phyloP scores from a whole-genome alignment of 2,329 filamentous ascomycete species.

The Botrytis medusae region DNA sequence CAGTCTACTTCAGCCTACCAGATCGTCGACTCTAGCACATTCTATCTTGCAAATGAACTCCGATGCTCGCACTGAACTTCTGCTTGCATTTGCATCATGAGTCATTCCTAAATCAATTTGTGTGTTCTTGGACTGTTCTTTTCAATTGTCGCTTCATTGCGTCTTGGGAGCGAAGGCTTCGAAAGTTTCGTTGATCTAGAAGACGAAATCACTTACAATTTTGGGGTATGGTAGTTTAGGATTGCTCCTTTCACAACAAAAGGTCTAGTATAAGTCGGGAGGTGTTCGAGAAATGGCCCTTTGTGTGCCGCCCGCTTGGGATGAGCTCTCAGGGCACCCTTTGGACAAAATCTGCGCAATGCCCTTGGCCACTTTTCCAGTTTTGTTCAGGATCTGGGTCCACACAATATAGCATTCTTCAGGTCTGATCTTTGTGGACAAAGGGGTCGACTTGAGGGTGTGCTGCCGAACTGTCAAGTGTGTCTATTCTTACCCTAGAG shows the following conservation, averaged over 20 bases:
- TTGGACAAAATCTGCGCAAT: neutral
- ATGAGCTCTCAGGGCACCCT: neutral
- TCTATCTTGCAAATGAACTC: neutral
- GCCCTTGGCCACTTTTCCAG: neutral
- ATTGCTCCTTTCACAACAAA: neutral
- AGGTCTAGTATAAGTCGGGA: neutral
- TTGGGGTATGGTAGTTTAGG: neutral
- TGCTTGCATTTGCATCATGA: neutral
- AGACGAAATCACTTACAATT: neutral
- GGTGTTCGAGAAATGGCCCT: neutral
- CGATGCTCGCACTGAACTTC: neutral
- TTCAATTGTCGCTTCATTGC: neutral
- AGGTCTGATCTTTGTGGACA: neutral
- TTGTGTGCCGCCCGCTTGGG: neutral
- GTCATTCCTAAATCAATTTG: neutral
- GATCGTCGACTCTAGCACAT: neutral
- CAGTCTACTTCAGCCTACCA: neutral
- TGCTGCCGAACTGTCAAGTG: neutral
- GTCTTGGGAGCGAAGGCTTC: neutral
- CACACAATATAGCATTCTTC: no score
- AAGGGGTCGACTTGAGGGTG: neutral
- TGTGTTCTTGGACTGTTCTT: neutral
- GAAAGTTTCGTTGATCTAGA: neutral
- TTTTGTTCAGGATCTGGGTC: neutral
- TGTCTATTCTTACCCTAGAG: neutral